Percentiles rank a stretch among this genome's conserved stretches.
These are phyloP conservation scores for Pseudoneurospora amorphoporcata DNA, from an alignment of 495 filamentous ascomycete genomes.

Conservation along the genomic window DNA sequence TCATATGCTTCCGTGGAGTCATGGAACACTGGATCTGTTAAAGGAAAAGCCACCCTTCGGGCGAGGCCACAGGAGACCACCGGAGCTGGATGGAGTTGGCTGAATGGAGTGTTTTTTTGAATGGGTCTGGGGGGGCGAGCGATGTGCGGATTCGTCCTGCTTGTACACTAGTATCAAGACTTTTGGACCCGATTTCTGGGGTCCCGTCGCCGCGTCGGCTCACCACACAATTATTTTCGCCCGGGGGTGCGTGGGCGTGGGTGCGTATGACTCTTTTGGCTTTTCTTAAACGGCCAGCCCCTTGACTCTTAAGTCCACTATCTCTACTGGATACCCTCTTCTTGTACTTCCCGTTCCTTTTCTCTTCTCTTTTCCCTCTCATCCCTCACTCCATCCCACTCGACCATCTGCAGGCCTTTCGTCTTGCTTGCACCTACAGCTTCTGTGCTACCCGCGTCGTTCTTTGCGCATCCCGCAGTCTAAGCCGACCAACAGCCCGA, in stretches of 20 bases:
- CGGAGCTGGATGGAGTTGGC: not conserved
- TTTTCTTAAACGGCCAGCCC: not conserved
- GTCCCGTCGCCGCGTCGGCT: not conserved
- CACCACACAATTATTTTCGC: not conserved
- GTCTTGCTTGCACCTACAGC: constrained; percentile 2
- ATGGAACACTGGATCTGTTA: not conserved
- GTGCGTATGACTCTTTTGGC: not conserved
- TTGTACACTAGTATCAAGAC: not conserved
- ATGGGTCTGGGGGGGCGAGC: not conserved
- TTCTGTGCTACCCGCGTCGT: constrained; percentile 1
- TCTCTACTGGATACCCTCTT: not conserved
- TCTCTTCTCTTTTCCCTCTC: constrained; percentile 11
- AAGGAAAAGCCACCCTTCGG: not conserved
- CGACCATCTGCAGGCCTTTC: constrained; percentile 9
- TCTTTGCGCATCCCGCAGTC: not conserved
- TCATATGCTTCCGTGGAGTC: not conserved
- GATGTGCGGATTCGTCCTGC: not conserved
- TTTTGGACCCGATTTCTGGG: not conserved
- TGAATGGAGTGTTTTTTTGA: not conserved
- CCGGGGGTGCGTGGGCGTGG: not conserved
- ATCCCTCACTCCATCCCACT: constrained; percentile 15
- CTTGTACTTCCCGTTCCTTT: constrained; percentile 5
- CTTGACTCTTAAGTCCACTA: not conserved
- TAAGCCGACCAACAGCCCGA: not conserved
- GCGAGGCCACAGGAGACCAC: not conserved